phyloP scores from a whole-genome alignment of 495 filamentous ascomycete species.

The Apiosordaria backusii region DNA sequence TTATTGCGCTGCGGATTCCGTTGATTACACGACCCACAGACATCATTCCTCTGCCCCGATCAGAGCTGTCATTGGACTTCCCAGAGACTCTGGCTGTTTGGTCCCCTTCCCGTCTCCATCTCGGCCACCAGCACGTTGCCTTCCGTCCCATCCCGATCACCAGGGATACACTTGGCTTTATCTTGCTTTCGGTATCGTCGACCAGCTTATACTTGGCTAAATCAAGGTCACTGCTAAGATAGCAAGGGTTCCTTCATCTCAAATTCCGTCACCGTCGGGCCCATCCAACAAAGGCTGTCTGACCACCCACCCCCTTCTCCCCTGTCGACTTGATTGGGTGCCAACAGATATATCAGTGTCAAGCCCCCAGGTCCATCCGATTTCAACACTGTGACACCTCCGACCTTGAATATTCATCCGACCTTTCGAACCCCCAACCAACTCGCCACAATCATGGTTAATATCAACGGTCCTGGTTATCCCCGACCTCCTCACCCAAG shows the following conservation, averaged over 20 bases:
- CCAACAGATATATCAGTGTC: neutral
- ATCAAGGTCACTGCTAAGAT: neutral
- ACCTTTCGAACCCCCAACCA: neutral
- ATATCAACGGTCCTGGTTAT: constrained; percentile 2
- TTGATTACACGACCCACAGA: no score
- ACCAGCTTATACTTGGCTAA: neutral
- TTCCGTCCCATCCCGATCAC: constrained; percentile 9
- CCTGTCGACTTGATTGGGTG: neutral
- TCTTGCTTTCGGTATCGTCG: neutral
- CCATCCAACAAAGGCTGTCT: neutral
- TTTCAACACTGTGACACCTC: neutral
- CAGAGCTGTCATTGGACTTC: constrained; percentile 7
- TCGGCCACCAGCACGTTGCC: constrained; percentile 21
- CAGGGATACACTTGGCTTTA: neutral
- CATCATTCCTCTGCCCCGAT: neutral
- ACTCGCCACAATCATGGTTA: constrained; percentile 18
- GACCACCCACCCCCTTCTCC: neutral
- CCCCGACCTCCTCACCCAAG: neutral
- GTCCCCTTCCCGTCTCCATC: constrained; percentile 16
- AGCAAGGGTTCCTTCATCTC: no score
- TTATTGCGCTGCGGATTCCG: constrained; percentile 12
- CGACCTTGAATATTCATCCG: neutral
- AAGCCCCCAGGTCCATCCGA: neutral
- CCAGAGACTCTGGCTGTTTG: constrained; percentile 17
- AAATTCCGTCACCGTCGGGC: no score